Evolutionary conservation across 192 early-diverging fungal species (phyloP).

Genomic region (Entomortierella lignicola): DNA sequence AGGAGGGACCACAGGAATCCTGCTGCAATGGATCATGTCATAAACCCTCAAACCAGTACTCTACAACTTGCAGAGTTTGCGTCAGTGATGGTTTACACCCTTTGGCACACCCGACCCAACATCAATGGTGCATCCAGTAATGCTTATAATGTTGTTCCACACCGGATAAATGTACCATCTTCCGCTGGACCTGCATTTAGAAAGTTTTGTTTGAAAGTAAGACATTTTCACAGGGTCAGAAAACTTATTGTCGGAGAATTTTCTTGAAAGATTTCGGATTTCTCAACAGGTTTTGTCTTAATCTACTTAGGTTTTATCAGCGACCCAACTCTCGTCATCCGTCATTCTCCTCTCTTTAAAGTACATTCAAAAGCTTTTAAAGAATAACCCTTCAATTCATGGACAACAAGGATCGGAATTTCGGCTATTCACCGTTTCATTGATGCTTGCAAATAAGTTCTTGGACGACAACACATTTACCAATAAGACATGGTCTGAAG

Average conservation of each 20-base stretch:
- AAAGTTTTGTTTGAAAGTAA: constrained; percentile 54
- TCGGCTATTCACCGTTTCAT: constrained; percentile 83
- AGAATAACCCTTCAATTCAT: constrained; percentile 64
- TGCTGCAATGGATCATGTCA: constrained; percentile 40
- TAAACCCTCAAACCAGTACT: constrained; percentile 41
- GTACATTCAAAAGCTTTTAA: constrained; percentile 71
- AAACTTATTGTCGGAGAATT: not conserved
- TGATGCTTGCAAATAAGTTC: constrained; percentile 89
- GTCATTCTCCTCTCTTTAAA: constrained; percentile 73
- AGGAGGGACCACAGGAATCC: constrained; percentile 23
- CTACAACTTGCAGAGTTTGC: constrained; percentile 49
- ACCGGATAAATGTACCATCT: constrained; percentile 46
- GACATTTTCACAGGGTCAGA: not conserved
- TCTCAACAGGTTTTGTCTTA: not conserved
- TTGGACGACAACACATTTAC: constrained; percentile 93
- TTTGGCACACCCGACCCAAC: constrained; percentile 55
- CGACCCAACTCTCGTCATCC: constrained; percentile 71
- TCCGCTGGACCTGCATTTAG: constrained; percentile 51
- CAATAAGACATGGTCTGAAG: constrained; percentile 89
- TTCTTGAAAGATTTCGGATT: too few relatives aligned
- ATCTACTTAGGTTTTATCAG: constrained; percentile 59
- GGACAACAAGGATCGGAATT: constrained; percentile 82
- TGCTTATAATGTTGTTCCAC: constrained; percentile 51
- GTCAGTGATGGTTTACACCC: constrained; percentile 56
- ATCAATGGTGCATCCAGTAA: constrained; percentile 54